Base-by-base conservation (phyloP, 2,329 filamentous ascomycete species). In the Penicillium sp. region DNA sequence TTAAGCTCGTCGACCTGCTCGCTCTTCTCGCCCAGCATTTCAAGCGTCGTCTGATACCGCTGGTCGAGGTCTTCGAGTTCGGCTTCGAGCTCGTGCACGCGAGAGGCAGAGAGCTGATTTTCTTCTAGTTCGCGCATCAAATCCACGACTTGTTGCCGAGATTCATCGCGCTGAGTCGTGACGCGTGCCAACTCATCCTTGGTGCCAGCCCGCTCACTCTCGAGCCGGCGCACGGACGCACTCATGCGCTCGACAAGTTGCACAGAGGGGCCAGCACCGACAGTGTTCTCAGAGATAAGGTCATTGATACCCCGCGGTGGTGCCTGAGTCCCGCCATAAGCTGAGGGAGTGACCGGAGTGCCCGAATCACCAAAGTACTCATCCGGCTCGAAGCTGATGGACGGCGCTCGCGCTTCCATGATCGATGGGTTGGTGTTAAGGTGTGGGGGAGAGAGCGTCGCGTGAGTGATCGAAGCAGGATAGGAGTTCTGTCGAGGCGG, bases 171-270 rank as follows among this genome's bases (percentile, higher is more conserved):
- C 73, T 99, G 94, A n/a, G 83, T 81, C 5, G 86, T 86, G 16
- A 99, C 83, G 7, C 93, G 82, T 0, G 83, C 80, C 60, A 97
- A 81, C 71, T 99, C 94, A 69, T 99, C 94, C 67, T 89, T 91
- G 13, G 88, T 87, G 1, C 88, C 89, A 1, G 94, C 90, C 69
- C 96, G 96, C 70, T 99, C 94, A 46, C 86, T 91, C 70, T 99
- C 94, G 0, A 99, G 80, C 5, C 93, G 86, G 9, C 94, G 89
- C 43, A 99, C 92, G 0, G 92, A 91, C 2, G 92, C 91, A 67
- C 90, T 95, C 91, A 99, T 96, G 49, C 93, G 86, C 75, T 97
- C 94, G 14, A 99, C 92, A 1, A 99, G 84, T 74, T 97, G 93
- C 1, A 99, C 93, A 0, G 89, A 93, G 0, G 94, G 94, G 0